Base-by-base conservation (phyloP, 192 early-diverging fungal genomes). In the Backusella australiensis region DNA sequence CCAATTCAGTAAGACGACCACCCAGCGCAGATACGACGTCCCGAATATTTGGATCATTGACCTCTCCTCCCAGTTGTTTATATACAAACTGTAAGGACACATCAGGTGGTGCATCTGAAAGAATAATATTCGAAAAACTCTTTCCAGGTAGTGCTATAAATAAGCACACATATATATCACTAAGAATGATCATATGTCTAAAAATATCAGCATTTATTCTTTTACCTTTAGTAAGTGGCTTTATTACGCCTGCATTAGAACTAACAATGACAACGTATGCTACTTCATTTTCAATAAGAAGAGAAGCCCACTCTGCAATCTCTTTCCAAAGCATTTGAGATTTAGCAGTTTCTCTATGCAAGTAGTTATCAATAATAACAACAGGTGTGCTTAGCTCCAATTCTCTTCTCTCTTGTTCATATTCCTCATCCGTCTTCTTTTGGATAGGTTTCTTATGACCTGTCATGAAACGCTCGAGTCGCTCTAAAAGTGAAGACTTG, bases 211-310 rank as follows among this genome's bases (percentile, higher is more conserved):
- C 35, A 14, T 52, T 19, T 21, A 15, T 65, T 29, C 4, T 17
- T 67, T 67, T 86, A 94, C 93, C 85, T 86, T 89, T 91, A 71
- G 89, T 88, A 14, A 98, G 78, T 5, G 84, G 86, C 74, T 94
- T 95, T 36, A 84, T 79, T 0, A 87, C 87, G 63, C 85, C 83
- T 39, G 89, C 88, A 78, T 93, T 95, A 75, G 92, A 89, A 74
- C 89, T 92, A 6, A 95, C 89, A 77, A 98, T 94, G 19, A 99
- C 84, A 23, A 98, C 96, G 83, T 99, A 95, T 3, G 96, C 97
- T 65, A 96, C 79, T 39, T 91, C 89, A 14, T 94, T 91, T 82
- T 98, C 94, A 4, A 93, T 90, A 19, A 97, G 76, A 9, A 89
- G 75, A 5, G 91, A 89, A 0, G 95, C 95, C 94, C 95, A 97